phyloP scores from a whole-genome alignment of 805 yeast genomes.

The Schwanniomyces sp. region DNA sequence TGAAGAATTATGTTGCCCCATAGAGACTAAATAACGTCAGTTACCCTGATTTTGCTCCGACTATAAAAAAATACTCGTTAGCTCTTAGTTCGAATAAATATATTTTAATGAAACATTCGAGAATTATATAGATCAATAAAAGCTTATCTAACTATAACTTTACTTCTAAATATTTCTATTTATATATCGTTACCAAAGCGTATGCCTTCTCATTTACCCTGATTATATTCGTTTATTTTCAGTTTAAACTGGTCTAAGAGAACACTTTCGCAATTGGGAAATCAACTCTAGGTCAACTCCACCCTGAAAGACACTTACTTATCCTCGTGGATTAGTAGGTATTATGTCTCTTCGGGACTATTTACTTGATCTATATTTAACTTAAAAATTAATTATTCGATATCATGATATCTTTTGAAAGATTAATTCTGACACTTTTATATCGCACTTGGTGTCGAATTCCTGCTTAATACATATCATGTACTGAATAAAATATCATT shows the following conservation, averaged over 20 bases:
- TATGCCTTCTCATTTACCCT: slow-evolving; percentile 51
- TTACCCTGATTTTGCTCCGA: neutral
- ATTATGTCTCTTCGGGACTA: slow-evolving; percentile 10
- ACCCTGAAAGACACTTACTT: slow-evolving; percentile 32
- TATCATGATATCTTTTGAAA: too few relatives aligned
- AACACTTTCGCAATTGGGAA: slow-evolving; percentile 47
- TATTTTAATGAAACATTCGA: too few relatives aligned
- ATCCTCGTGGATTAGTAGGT: neutral
- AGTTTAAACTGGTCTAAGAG: slow-evolving; percentile 47
- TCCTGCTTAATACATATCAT: too few relatives aligned
- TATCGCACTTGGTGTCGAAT: too few relatives aligned
- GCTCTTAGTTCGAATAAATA: too few relatives aligned
- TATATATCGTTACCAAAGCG: slow-evolving; percentile 36
- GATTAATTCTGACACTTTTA: too few relatives aligned
- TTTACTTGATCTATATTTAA: slow-evolving; percentile 11
- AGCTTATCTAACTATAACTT: neutral
- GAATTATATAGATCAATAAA: neutral
- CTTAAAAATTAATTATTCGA: too few relatives aligned
- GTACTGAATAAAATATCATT: too few relatives aligned
- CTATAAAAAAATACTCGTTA: neutral
- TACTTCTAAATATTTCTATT: neutral
- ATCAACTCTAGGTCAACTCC: slow-evolving; percentile 43
- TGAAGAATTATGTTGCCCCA: too few relatives aligned
- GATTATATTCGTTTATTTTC: slow-evolving; percentile 48
- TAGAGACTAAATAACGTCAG: neutral